Evolutionary conservation across 441 rosid genomes (phyloP).

Genomic region (Mallotus repandus): DNA sequence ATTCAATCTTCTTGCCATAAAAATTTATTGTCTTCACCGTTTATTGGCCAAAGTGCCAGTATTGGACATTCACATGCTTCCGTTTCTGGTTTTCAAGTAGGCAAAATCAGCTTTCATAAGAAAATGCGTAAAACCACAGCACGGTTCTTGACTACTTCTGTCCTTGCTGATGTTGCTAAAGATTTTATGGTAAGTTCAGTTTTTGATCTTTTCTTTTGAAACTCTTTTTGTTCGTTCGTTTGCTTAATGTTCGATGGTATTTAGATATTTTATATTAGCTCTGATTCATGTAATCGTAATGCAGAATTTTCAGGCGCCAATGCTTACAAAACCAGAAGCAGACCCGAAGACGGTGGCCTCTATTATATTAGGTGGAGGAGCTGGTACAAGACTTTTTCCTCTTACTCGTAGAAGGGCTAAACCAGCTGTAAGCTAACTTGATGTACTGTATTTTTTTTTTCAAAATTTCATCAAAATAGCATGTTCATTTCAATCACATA

Average conservation of each 20-base stretch:
- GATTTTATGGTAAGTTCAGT: conserved; percentile 41
- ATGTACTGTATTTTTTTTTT: not conserved
- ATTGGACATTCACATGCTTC: conserved; percentile 15
- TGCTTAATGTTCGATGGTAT: not conserved
- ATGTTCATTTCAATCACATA: not conserved
- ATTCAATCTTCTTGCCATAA: conserved; percentile 28
- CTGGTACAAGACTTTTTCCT: conserved; percentile 82
- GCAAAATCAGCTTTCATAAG: conserved; percentile 22
- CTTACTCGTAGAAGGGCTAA: conserved; percentile 75
- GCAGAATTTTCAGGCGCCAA: conserved; percentile 39
- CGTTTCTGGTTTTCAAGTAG: conserved; percentile 25
- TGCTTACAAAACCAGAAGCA: conserved; percentile 43
- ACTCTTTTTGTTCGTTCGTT: not conserved
- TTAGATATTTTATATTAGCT: conserved; percentile 6
- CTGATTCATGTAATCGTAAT: conserved; percentile 23
- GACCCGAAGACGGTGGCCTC: conserved; percentile 83
- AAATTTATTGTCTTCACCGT: conserved; percentile 31
- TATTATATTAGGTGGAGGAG: conserved; percentile 88
- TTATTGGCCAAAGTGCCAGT: conserved; percentile 31
- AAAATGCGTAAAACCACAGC: conserved; percentile 25
- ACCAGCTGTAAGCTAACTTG: conserved; percentile 65
- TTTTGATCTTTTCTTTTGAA: not conserved
- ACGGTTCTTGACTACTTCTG: conserved; percentile 31
- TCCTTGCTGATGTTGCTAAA: conserved; percentile 55
- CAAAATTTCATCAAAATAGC: not conserved